Conservation (phyloP, 78 protist genomes). For the Isochrysis galbana region DNA sequence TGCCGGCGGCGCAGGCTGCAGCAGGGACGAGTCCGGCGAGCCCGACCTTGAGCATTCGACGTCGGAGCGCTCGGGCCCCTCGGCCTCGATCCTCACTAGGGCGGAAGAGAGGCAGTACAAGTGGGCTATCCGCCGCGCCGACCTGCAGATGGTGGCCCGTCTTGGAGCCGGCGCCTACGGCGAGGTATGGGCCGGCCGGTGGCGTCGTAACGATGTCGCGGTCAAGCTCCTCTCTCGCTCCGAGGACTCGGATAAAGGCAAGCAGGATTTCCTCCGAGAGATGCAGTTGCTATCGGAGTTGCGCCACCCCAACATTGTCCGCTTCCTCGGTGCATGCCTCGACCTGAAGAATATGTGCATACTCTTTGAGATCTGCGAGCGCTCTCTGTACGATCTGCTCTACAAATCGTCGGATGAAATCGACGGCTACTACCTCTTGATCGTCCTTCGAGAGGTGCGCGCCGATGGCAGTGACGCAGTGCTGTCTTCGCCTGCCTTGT, state of each 20-base stretch:
- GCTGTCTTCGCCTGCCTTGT: too few species aligned
- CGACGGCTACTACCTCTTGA: neutral
- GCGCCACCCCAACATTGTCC: slow-evolving; percentile 37
- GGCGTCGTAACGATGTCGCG: neutral
- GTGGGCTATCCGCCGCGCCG: neutral
- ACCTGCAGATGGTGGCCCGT: neutral
- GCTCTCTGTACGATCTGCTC: neutral
- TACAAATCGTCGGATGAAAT: neutral
- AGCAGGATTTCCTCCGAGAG: neutral
- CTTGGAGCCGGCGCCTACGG: slow-evolving; percentile 23
- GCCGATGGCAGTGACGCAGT: too few species aligned
- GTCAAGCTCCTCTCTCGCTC: neutral
- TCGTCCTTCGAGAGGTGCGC: neutral
- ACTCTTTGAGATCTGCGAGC: neutral
- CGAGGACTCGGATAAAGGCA: neutral
- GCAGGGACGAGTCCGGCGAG: too few species aligned
- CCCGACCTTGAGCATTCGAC: too few species aligned
- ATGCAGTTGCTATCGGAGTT: neutral
- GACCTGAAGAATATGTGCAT: neutral
- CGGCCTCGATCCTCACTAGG: neutral
- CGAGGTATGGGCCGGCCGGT: neutral
- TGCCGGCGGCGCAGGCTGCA: too few species aligned
- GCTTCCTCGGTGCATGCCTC: slow-evolving; percentile 44
- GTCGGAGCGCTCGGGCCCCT: too few species aligned
- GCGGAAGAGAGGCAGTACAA: neutral